Evolutionary conservation across 495 filamentous ascomycete species (phyloP).

Genomic region (Sordaria brevicollis): DNA sequence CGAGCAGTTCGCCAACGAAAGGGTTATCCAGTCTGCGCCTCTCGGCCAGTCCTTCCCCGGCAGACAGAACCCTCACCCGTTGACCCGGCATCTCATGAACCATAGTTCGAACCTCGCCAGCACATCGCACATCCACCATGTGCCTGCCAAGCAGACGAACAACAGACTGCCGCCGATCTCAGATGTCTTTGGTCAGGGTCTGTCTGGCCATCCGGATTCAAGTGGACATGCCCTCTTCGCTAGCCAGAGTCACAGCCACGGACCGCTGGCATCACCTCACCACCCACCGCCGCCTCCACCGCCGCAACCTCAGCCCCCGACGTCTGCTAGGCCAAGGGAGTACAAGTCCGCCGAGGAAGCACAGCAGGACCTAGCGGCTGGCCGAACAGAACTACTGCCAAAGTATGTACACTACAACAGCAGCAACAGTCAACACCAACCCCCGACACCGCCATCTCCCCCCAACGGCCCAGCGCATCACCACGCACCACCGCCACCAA

Average conservation of each 20-base stretch:
- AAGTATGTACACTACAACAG: slow-evolving; percentile 92
- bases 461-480: slow-evolving; percentile 10
- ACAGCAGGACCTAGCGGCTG: slow-evolving; percentile 78
- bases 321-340: slow-evolving; percentile 59
- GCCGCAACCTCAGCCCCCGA: slow-evolving; percentile 26
- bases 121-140: slow-evolving; percentile 85
- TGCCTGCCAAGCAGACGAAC: slow-evolving; percentile 77
- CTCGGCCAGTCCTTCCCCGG: slow-evolving; percentile 95
- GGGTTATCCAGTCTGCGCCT: slow-evolving; percentile 93
- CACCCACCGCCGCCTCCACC: slow-evolving; percentile 33
- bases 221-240: slow-evolving; percentile 54
- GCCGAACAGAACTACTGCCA: slow-evolving; percentile 81
- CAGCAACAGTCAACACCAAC: slow-evolving; percentile 56
- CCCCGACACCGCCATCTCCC: slow-evolving; percentile 88
- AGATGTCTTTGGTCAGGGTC: slow-evolving; percentile 81
- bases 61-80: slow-evolving; percentile 67
- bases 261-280: slow-evolving; percentile 68
- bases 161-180: slow-evolving; percentile 91
- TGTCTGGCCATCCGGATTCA: slow-evolving; percentile 58
- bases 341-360: slow-evolving; percentile 95
- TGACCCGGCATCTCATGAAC: slow-evolving; percentile 74
- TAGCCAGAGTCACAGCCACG: slow-evolving; percentile 19
- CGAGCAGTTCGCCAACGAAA: slow-evolving; percentile 86
- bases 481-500: not conserved
- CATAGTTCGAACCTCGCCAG: slow-evolving; percentile 77